Base-by-base conservation (phyloP, 2,329 filamentous ascomycete genomes). In the Xylaria sp. region DNA sequence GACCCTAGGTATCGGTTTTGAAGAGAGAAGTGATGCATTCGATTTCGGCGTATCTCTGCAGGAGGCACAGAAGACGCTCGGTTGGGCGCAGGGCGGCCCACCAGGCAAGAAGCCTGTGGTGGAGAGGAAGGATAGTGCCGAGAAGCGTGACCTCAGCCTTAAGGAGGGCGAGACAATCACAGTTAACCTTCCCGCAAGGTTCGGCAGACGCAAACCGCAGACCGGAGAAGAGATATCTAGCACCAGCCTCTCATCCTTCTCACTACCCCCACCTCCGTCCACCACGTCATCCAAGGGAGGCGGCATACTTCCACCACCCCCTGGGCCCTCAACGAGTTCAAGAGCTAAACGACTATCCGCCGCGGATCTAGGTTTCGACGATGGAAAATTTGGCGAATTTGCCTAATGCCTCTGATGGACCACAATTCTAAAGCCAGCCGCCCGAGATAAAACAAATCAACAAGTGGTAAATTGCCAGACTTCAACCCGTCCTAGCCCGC, bases 161-260 rank as follows among this genome's bases (percentile, higher is more conserved):
- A 96, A 96, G 76, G 92, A 93, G 62, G 92, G 92, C 10, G 90
- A 97, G 82, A 96, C 90, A 17, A 96, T 96, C 69, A 92, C 89
- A 23, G 88, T 96, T 66, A 91, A 90, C 73, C 83, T 95, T 53
- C 87, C 86, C 4, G 86, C 87, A 49, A 81, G 81, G 66, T 81
- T 84, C 61, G 82, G 81, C 15, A 76, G 82, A 67, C 81, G 85
- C 67, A 81, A 74, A 70, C 73, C 72, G 58, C 77, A 73, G 67
- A 73, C 77, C 48, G 64, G 68, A 57, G 63, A 60, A 54, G 67
- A 59, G 49, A 46, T 43, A 37, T 53, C 65, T 3, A 37, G 53
- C 15, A 77, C 70, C 48, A 74, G 75, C 62, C 72, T 79, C 56
- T 80, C 79, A 63, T 82, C 77, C n/a, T 94, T 95, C 75, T 90